These are phyloP conservation scores for Syzygium aqueum DNA, from an alignment of 345 rosid species.

Conservation along the genomic window DNA sequence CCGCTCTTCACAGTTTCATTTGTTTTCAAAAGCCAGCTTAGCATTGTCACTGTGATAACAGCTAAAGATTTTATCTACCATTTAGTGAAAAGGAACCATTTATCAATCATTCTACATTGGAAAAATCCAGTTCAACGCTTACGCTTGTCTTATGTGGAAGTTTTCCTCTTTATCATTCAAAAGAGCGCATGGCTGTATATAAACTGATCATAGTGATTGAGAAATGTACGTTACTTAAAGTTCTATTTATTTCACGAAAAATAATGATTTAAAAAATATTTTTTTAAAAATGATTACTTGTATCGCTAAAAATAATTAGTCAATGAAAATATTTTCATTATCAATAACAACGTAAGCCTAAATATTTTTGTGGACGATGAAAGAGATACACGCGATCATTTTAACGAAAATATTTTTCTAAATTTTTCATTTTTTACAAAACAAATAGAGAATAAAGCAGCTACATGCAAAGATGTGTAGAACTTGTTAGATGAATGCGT, in stretches of 20 bases:
- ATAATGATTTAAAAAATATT: too few relatives aligned
- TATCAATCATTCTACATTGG: neutral
- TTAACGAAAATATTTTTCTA: too few relatives aligned
- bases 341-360: too few relatives aligned
- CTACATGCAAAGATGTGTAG: neutral
- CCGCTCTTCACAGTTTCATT: neutral
- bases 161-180: neutral
- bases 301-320: too few relatives aligned
- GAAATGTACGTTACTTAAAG: too few relatives aligned
- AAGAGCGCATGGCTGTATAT: neutral
- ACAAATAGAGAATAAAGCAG: neutral
- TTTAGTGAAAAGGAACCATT: neutral
- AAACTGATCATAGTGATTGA: neutral
- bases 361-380: too few relatives aligned
- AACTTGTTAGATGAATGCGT: neutral
- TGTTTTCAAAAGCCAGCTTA: neutral
- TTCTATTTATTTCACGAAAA: too few relatives aligned
- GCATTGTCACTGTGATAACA: neutral
- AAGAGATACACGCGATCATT: too few relatives aligned
- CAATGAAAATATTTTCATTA: too few relatives aligned
- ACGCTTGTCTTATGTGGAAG: neutral
- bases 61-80: neutral
- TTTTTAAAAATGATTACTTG: too few relatives aligned
- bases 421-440: too few relatives aligned
- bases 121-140: neutral